Percentiles rank a stretch among this genome's conserved stretches.
Evolutionary conservation across 495 filamentous ascomycete species (phyloP).

Genomic region (Penicillium robsamsonii): DNA sequence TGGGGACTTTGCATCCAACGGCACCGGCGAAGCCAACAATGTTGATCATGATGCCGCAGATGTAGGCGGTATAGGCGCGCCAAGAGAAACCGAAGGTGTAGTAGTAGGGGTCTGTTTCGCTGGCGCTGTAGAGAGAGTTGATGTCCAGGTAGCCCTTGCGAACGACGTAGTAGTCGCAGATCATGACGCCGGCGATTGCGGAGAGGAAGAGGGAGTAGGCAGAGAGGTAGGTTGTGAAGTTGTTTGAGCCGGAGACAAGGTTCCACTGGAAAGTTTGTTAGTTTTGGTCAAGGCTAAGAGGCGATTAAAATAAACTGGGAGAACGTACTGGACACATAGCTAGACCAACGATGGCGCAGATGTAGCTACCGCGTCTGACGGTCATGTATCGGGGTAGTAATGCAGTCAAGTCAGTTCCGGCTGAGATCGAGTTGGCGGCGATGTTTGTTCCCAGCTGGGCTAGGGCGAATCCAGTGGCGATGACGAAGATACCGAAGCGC

Average conservation of each 20-base stretch:
- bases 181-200: conserved; percentile 86
- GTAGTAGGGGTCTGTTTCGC: conserved; percentile 66
- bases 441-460: conserved; percentile 94
- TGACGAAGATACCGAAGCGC: conserved; percentile 87
- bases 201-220: conserved; percentile 96
- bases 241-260: conserved; percentile 71
- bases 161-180: conserved; percentile 87
- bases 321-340: conserved; percentile 72
- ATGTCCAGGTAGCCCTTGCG: conserved; percentile 79
- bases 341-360: conserved; percentile 80
- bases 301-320: background rate
- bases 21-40: conserved; percentile 89
- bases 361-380: conserved; percentile 87
- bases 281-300: background rate
- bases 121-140: conserved; percentile 74
- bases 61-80: conserved; percentile 80
- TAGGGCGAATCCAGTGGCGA: conserved; percentile 75
- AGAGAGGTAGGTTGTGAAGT: conserved; percentile 92
- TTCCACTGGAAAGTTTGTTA: conserved; percentile 55
- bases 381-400: conserved; percentile 82
- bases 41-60: conserved; percentile 85
- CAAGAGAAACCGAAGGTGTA: conserved; percentile 73
- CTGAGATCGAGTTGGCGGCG: conserved; percentile 85
- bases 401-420: conserved; percentile 89
- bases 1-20: conserved; percentile 66